Evolutionary conservation across 768 basidiomycete species (phyloP).

Genomic region (Xanthoconium stramineum): DNA sequence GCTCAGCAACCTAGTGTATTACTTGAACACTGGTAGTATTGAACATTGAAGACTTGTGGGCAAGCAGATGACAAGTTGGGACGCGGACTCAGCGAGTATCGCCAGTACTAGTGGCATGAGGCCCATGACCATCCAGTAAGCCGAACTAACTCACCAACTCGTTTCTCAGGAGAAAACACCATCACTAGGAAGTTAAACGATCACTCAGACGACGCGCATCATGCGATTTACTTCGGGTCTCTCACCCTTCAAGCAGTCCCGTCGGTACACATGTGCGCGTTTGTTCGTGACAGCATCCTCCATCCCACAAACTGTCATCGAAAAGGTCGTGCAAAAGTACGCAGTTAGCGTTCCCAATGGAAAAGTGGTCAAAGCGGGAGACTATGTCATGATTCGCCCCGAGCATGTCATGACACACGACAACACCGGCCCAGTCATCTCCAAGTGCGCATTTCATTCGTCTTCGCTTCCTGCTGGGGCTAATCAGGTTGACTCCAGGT

Average conservation of each 20-base stretch:
- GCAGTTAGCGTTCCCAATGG: conserved; percentile 83
- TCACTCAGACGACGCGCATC: too few relatives aligned
- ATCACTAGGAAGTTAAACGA: too few relatives aligned
- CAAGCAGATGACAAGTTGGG: too few relatives aligned
- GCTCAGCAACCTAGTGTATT: too few relatives aligned
- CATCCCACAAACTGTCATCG: conserved; percentile 84
- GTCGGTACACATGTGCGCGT: conserved; percentile 10
- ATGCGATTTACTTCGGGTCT: conserved; percentile 17
- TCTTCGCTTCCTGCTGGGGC: not conserved
- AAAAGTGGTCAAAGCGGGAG: conserved; percentile 84
- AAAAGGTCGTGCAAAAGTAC: conserved; percentile 97
- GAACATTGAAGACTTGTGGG: too few relatives aligned
- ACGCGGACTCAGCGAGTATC: too few relatives aligned
- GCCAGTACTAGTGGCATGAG: too few relatives aligned
- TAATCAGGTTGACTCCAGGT: conserved; percentile 45
- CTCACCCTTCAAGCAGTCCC: conserved; percentile 5
- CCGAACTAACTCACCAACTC: not conserved
- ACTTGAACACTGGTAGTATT: too few relatives aligned
- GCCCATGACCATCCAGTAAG: not conserved
- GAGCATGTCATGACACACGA: conserved; percentile 99
- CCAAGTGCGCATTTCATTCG: conserved; percentile 61
- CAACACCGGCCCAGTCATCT: conserved; percentile 97
- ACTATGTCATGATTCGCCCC: conserved; percentile 99
- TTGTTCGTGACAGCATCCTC: conserved; percentile 33
- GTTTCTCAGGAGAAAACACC: not conserved